A percentile compares a stretch with the other conserved stretches of the same genome.
Evolutionary conservation across 1,284 basidiomycete species (phyloP).

Genomic region (Hypsizygus ulmarius): DNA sequence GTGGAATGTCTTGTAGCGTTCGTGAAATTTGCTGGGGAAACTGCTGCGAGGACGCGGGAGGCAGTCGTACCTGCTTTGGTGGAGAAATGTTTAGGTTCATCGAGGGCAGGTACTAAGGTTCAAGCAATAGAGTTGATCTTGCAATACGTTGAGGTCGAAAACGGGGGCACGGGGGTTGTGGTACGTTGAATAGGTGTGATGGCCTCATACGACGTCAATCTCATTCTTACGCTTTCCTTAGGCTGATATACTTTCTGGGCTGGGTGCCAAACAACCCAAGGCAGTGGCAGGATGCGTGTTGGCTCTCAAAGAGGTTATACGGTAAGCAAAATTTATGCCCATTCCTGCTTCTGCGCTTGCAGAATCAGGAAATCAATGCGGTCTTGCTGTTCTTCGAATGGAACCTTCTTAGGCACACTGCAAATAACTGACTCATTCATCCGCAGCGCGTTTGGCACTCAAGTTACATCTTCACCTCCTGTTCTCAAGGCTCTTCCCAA

Average conservation of each 20-base stretch:
- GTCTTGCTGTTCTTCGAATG: neutral
- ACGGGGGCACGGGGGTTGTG: slow-evolving; percentile 82
- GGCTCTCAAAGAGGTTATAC: slow-evolving; percentile 76
- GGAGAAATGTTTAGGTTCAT: slow-evolving; percentile 94
- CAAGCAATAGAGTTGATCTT: slow-evolving; percentile 85
- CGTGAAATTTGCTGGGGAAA: slow-evolving; percentile 90
- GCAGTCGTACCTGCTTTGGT: slow-evolving; percentile 86
- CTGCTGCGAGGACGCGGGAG: slow-evolving; percentile 77
- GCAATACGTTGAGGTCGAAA: slow-evolving; percentile 94
- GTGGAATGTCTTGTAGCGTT: slow-evolving; percentile 84
- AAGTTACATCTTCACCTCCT: slow-evolving; percentile 73
- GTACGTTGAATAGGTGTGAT: slow-evolving; percentile 53
- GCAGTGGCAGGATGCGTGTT: slow-evolving; percentile 80
- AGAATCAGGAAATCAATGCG: neutral
- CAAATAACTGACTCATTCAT: neutral
- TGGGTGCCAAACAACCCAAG: slow-evolving; percentile 94
- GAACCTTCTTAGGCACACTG: neutral
- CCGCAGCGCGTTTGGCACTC: slow-evolving; percentile 77
- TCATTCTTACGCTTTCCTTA: slow-evolving; percentile 35
- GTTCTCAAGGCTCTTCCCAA: slow-evolving; percentile 88
- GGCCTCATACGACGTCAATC: slow-evolving; percentile 26
- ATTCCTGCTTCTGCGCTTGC: neutral
- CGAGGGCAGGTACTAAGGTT: slow-evolving; percentile 88
- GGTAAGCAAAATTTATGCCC: slow-evolving; percentile 32
- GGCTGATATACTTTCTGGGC: slow-evolving; percentile 82